Base-by-base conservation (phyloP, 202 grass and related monocot genomes). In the Dendrocalamus latiflorus region DNA sequence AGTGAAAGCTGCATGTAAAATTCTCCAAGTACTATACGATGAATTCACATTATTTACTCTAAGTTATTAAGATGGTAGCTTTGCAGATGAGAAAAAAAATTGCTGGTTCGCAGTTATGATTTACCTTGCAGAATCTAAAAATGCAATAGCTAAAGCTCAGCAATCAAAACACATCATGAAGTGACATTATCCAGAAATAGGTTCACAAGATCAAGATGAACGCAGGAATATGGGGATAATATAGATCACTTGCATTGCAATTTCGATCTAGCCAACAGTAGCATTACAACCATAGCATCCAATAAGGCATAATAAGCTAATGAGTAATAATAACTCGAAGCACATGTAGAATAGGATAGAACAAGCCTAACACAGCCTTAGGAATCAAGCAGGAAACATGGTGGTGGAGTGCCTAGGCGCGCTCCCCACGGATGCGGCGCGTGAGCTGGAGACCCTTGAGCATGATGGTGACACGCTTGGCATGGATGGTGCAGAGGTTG, bases 391-490 rank as follows among this genome's bases (percentile, higher is more conserved):
- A 42, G 17, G 0, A 67, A 53, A 0, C 10, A 15, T 1, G n/a
- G 13, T 8, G 0, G 44, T 1, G 4, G 8, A 0, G 6, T 16
- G 38, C 36, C 69, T 84, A 97, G 33, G 94, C 94, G 5, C 89
- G 66, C 89, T 91, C 91, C 2, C 91, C 91, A 0, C 92, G 68
- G 83, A 94, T 94, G 61, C 89, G 86, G n/a, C 91, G 88, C 0
- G 88, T 88, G 50, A 94, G 87, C 81, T 97, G 94, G 68, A 94
- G 90, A 34, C 92, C 91, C 85, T 97, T 97, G 38, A 87, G 89
- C 94, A 97, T 97, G 73, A 97, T 94, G 39, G 91, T 97, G 67
- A 97, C 91, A 56, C 85, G 76, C 91, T 97, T 97, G 82, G 94
- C 89, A 37, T 97, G 94, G 83, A 97, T 97, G 44, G 89, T 85